Evolutionary conservation across 2,329 filamentous ascomycete species (phyloP).

Genomic region (Cladobotryum mycophilum): DNA sequence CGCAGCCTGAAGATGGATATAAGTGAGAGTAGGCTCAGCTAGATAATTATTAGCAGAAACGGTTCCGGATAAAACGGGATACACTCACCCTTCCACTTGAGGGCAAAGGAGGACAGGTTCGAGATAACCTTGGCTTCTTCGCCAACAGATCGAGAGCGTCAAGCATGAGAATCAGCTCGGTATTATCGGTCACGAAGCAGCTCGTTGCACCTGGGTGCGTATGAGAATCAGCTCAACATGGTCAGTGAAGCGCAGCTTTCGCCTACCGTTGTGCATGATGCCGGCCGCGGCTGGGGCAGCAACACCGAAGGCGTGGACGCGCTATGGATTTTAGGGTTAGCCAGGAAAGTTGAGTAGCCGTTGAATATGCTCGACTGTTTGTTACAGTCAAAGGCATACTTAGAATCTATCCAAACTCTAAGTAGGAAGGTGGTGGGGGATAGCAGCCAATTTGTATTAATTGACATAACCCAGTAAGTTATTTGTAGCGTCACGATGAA

Average conservation of each 20-base stretch:
- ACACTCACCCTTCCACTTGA: constrained; percentile 53
- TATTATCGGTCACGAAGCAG: constrained; percentile 65
- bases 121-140: constrained; percentile 70
- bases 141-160: constrained; percentile 64
- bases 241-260: no score
- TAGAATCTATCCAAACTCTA: no score
- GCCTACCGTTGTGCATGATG: constrained; percentile 66
- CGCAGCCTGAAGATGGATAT: constrained; percentile 62
- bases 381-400: no score
- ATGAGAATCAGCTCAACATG: no score
- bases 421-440: no score
- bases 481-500: no score
- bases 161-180: constrained; percentile 64
- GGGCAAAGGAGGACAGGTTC: constrained; percentile 66
- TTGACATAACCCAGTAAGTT: no score
- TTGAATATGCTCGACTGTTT: no score
- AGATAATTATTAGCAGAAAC: no score
- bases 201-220: constrained; percentile 22
- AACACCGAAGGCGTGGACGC: constrained; percentile 68
- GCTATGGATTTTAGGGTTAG: constrained; percentile 21
- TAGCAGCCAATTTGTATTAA: no score
- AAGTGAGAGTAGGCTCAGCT: constrained; percentile 64
- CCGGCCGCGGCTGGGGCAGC: constrained; percentile 71
- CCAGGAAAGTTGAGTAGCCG: no score
- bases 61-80: no score